Evolutionary conservation across 2,329 filamentous ascomycete species (phyloP), one percentile per base, ranked within the genome.

Genomic region (Amauroascus verrucosus): DNA sequence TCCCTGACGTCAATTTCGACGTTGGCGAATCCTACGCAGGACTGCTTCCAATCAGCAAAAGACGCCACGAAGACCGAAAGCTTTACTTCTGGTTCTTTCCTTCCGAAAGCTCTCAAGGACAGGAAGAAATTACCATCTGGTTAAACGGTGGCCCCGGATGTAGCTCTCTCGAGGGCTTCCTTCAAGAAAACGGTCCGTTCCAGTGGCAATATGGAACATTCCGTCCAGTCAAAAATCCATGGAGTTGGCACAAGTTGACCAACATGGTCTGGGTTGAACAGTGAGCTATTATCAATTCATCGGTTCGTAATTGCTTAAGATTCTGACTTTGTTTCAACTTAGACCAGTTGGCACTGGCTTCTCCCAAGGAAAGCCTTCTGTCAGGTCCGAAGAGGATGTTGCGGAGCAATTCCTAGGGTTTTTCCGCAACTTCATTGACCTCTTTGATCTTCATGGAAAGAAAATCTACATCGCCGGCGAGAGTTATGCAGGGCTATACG

Each of bases 251-350:
- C 56, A 84, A 84, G 48, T 68, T 91, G 33, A 86, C 85, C 51
- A 88, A 90, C 66, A 79, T 90, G 62, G 72, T 93, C 45, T 93
- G 82, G 79, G 76, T 86, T 7, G 85, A 87, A 61, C 83, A 86
- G 63, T 82, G 81, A 4, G 70, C 41, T 16, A 3, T 14, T 11
- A 24, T 40, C 5, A 9, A 18, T 33, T 20, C 3, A 16, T 14
- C 9, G 16, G 11, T 28, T 11, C n/a, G 13, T 14, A 20, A 14
- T 6, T 9, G 38, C 13, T 30, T 22, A 35, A 48, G 3, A 43
- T 60, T 38, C 46, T 48, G 14, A 49, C 22, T 5, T 9, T 4
- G 5, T 30, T 30, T 62, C 62, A n/a, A 68, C 62, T 65, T 11
- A 67, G 69, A 54, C 72, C 71, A 1, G 72, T 79, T 11, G 76